phyloP scores from a whole-genome alignment of 2,329 filamentous ascomycete species.

The Cercospora sp. region DNA sequence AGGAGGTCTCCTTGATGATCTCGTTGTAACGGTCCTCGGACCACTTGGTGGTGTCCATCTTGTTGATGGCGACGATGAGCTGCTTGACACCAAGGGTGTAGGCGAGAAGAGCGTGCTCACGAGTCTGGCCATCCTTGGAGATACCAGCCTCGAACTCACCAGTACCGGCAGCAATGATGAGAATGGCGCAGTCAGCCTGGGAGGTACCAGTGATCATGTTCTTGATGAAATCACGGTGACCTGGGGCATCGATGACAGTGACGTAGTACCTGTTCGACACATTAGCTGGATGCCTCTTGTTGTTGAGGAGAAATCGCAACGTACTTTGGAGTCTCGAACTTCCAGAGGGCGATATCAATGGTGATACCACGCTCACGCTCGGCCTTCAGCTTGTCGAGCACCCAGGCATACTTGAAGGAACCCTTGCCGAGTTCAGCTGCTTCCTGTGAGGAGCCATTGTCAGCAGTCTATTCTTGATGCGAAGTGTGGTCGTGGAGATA shows the following conservation, averaged over 20 bases:
- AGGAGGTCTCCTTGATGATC: slow-evolving; percentile 99
- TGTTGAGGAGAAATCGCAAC: slow-evolving; percentile 35
- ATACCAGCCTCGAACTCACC: slow-evolving; percentile 99
- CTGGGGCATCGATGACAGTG: slow-evolving; percentile 72
- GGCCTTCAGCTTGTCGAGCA: slow-evolving; percentile 99
- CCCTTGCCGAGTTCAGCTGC: slow-evolving; percentile 99
- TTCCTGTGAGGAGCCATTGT: slow-evolving; percentile 63
- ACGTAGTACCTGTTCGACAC: slow-evolving; percentile 11
- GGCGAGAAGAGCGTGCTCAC: slow-evolving; percentile 99
- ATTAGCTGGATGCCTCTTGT: background rate
- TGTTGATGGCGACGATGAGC: slow-evolving; percentile 99
- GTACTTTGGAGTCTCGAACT: slow-evolving; percentile 99
- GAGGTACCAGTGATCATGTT: slow-evolving; percentile 99
- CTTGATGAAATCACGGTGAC: slow-evolving; percentile 99
- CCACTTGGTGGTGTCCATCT: slow-evolving; percentile 99
- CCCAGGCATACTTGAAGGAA: slow-evolving; percentile 99
- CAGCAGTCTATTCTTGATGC: slow-evolving; percentile 32
- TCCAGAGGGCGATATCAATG: slow-evolving; percentile 99
- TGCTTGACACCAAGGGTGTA: slow-evolving; percentile 99
- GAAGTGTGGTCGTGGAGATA: background rate
- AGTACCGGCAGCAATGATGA: slow-evolving; percentile 99
- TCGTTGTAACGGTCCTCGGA: slow-evolving; percentile 93
- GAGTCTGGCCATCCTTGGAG: slow-evolving; percentile 99
- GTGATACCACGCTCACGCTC: slow-evolving; percentile 99
- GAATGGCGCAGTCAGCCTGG: slow-evolving; percentile 98